Evolutionary conservation across 305 asterid genomes (phyloP).

Genomic region (Solanum chacoense): DNA sequence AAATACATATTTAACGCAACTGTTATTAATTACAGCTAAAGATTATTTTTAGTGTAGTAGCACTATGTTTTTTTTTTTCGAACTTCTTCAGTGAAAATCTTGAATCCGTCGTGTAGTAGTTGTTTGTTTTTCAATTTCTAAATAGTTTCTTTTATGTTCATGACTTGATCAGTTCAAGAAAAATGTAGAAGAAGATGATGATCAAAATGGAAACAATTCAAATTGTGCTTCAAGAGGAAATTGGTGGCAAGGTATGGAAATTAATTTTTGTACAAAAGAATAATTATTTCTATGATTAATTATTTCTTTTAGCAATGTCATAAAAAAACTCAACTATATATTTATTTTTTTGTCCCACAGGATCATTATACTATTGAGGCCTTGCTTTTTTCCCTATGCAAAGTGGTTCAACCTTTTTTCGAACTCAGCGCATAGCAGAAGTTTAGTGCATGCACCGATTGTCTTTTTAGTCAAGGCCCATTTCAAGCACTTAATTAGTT

Average conservation of each 20-base stretch:
- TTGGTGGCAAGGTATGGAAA: constrained; percentile 37
- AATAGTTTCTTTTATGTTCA: neutral
- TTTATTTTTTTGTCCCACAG: constrained; percentile 1
- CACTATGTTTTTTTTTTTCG: too few relatives aligned
- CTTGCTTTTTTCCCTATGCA: neutral
- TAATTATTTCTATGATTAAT: neutral
- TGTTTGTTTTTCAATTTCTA: neutral
- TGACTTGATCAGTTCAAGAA: constrained; percentile 4
- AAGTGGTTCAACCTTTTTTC: neutral
- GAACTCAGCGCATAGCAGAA: neutral
- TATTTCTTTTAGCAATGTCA: neutral
- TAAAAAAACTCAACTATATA: neutral
- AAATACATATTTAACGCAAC: too few relatives aligned
- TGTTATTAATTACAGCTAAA: too few relatives aligned
- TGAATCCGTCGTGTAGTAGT: neutral
- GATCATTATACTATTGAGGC: constrained; percentile 24
- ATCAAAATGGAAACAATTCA: constrained; percentile 21
- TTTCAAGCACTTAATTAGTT: neutral
- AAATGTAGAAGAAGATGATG: constrained; percentile 17
- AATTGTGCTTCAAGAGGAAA: constrained; percentile 28
- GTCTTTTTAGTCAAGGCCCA: neutral
- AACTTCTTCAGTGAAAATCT: too few relatives aligned
- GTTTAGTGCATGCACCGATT: neutral
- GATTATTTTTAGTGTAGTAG: too few relatives aligned
- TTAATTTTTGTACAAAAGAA: neutral